Evolutionary conservation across 164 flowering plant species (phyloP).

Genomic region (Vitis labrusca): DNA sequence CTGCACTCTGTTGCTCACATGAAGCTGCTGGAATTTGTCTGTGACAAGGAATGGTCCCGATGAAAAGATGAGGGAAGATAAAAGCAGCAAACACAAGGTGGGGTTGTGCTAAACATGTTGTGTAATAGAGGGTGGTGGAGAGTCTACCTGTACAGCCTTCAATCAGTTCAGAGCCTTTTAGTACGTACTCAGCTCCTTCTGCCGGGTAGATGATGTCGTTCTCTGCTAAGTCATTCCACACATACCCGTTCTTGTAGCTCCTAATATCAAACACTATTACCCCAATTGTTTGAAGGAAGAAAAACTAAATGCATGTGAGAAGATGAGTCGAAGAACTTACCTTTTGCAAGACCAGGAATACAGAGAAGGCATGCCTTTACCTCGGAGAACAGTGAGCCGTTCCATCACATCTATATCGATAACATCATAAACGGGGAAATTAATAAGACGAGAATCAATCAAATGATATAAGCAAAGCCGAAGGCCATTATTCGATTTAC

Average conservation of each 20-base stretch:
- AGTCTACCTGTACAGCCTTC: conserved; percentile 48
- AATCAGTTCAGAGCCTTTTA: conserved; percentile 82
- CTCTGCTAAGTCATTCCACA: conserved; percentile 82
- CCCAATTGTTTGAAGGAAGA: background rate
- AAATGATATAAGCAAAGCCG: background rate
- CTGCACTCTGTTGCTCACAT: conserved; percentile 26
- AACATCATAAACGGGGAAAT: background rate
- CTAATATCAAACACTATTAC: conserved; percentile 22
- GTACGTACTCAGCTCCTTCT: conserved; percentile 78
- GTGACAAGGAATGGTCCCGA: background rate
- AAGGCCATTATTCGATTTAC: conserved; percentile 14
- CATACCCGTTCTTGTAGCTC: conserved; percentile 93
- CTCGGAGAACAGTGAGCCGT: conserved; percentile 65
- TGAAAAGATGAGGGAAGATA: too few species aligned
- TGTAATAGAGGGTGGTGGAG: background rate
- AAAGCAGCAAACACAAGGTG: background rate
- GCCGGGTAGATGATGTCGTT: conserved; percentile 67
- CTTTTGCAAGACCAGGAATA: conserved; percentile 98
- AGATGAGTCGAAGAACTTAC: conserved; percentile 20
- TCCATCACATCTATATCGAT: conserved; percentile 60
- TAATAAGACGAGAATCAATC: background rate
- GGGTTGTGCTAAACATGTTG: background rate
- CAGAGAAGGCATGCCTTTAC: conserved; percentile 79
- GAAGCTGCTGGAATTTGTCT: conserved; percentile 45
- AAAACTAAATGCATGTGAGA: background rate